Conservation (phyloP, 441 rosid species). For the Eutrema salsugineum region DNA sequence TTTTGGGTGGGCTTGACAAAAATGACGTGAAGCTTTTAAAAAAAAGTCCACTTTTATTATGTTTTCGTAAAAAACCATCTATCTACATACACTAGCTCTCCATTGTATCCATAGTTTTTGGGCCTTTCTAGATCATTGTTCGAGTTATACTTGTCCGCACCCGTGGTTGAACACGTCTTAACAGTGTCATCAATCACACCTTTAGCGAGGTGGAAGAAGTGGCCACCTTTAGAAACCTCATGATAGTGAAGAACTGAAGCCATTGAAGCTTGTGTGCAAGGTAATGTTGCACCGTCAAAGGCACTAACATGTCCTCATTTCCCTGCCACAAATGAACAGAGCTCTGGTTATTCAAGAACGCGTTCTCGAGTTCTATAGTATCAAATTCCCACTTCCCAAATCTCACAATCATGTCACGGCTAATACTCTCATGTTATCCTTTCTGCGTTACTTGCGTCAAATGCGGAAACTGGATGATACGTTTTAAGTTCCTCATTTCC, state of each 20-base stretch:
- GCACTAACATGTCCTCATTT: conserved; percentile 39
- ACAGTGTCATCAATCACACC: conserved; percentile 8
- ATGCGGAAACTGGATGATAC: too few relatives aligned
- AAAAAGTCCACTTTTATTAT: not conserved
- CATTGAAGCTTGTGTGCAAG: conserved; percentile 44
- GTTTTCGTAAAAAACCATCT: not conserved
- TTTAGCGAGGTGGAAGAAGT: conserved; percentile 16
- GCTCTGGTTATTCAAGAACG: conserved; percentile 38
- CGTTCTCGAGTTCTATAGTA: conserved; percentile 43
- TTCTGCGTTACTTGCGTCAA: conserved; percentile 29
- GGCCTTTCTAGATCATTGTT: not conserved
- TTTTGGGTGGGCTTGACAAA: not conserved
- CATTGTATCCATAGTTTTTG: not conserved
- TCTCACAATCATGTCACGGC: conserved; percentile 38
- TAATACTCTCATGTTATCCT: conserved; percentile 43
- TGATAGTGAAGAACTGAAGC: conserved; percentile 44
- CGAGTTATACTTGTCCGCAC: not conserved
- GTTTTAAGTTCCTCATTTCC: too few relatives aligned
- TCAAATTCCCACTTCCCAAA: conserved; percentile 47
- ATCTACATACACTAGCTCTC: not conserved
- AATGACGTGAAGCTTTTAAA: not conserved
- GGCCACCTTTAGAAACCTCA: conserved; percentile 41
- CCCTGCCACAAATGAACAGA: conserved; percentile 55
- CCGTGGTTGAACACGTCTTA: not conserved
- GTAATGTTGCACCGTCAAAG: conserved; percentile 34